Evolutionary conservation across 2,329 filamentous ascomycete genomes (phyloP).

Genomic region (Trichoderma asperellum): DNA sequence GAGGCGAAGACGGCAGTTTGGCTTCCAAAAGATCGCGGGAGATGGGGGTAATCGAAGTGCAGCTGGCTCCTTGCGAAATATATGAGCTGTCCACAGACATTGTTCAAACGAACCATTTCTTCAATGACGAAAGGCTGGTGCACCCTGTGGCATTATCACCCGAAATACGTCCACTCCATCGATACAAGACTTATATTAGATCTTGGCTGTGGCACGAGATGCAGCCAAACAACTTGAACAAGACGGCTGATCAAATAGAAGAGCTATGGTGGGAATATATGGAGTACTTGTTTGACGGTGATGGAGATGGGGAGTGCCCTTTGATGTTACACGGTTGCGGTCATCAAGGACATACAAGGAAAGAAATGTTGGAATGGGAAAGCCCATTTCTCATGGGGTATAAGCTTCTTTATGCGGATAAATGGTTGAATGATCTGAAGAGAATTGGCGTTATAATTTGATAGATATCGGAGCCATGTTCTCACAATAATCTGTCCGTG

Average conservation of each 20-base stretch:
- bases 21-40: too few species aligned
- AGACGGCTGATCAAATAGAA: background rate
- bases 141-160: background rate
- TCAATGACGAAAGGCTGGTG: conserved; percentile 2
- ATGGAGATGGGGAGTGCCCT: background rate
- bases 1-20: background rate
- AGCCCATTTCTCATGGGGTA: background rate
- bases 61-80: background rate
- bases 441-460: background rate
- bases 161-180: background rate
- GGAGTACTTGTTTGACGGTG: background rate
- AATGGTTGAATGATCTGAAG: background rate
- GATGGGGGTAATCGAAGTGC: background rate
- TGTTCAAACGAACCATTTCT: background rate
- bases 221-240: background rate
- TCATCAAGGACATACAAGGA: background rate
- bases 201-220: conserved; percentile 13
- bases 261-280: background rate
- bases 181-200: background rate
- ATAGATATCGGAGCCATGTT: background rate
- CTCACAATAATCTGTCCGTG: background rate
- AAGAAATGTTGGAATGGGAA: background rate
- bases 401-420: background rate
- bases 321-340: background rate
- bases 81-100: background rate